phyloP scores from a whole-genome alignment of 2,329 filamentous ascomycete genomes.

The Acarospora socialis region DNA sequence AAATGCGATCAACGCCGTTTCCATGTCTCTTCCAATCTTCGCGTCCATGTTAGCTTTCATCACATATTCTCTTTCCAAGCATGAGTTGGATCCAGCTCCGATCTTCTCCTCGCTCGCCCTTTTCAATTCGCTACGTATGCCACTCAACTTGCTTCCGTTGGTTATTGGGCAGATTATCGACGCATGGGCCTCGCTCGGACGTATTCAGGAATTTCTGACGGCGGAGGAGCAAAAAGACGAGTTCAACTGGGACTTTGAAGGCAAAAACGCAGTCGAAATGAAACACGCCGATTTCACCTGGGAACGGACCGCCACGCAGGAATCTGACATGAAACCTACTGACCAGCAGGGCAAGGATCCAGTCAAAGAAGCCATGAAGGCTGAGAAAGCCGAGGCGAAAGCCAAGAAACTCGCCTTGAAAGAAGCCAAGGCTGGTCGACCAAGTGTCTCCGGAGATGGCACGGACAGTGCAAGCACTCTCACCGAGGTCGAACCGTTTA shows the following conservation, averaged over 20 bases:
- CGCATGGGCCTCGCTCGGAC: constrained; percentile 68
- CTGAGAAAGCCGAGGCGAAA: constrained; percentile 33
- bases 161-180: constrained; percentile 84
- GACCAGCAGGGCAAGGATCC: constrained; percentile 21
- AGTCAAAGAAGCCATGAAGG: constrained; percentile 25
- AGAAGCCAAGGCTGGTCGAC: constrained; percentile 19
- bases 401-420: constrained; percentile 23
- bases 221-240: constrained; percentile 74
- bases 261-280: constrained; percentile 50
- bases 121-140: constrained; percentile 83
- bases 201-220: constrained; percentile 76
- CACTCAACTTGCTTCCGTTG: constrained; percentile 74
- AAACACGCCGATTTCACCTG: constrained; percentile 69
- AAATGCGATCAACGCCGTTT: constrained; percentile 71
- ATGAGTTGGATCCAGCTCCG: constrained; percentile 55
- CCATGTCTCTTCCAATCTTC: constrained; percentile 76
- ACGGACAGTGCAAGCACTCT: constrained; percentile 42
- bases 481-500: constrained; percentile 52
- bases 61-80: constrained; percentile 51
- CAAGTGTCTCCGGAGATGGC: constrained; percentile 28
- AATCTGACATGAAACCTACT: constrained; percentile 15
- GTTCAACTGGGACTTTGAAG: constrained; percentile 40
- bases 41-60: constrained; percentile 94
- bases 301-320: constrained; percentile 41
- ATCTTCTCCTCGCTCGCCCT: constrained; percentile 88